phyloP scores from a whole-genome alignment of 257 asterid genomes.

The Solanum tarijense region DNA sequence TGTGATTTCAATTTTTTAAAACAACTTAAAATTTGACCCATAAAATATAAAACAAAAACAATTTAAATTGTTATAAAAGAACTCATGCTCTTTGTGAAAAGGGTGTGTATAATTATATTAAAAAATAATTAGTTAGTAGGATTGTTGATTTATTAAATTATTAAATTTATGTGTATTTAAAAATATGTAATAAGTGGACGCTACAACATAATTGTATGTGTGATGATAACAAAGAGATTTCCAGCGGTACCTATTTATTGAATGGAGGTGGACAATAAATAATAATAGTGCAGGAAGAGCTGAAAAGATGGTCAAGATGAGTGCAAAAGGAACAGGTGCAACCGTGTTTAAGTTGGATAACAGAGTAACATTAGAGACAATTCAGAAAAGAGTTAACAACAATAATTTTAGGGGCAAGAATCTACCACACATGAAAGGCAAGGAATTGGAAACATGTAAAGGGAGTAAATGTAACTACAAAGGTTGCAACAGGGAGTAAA shows the following conservation, averaged over 20 bases:
- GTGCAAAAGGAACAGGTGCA: no score
- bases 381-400: neutral
- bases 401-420: neutral
- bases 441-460: neutral
- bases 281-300: neutral
- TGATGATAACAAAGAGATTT: neutral
- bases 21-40: neutral
- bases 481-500: no score
- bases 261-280: neutral
- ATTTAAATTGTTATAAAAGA: neutral
- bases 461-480: no score
- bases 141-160: neutral
- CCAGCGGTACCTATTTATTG: no score
- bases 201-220: neutral
- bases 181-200: no score
- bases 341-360: neutral
- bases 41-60: neutral
- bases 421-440: neutral
- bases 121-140: neutral
- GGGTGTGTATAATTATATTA: neutral
- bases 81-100: neutral
- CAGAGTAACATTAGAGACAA: neutral
- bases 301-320: neutral
- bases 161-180: neutral
- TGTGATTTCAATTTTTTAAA: neutral